A percentile compares a stretch with the other conserved stretches of the same genome.
Conservation (phyloP, 345 rosid genomes). For the Populus tremula region DNA sequence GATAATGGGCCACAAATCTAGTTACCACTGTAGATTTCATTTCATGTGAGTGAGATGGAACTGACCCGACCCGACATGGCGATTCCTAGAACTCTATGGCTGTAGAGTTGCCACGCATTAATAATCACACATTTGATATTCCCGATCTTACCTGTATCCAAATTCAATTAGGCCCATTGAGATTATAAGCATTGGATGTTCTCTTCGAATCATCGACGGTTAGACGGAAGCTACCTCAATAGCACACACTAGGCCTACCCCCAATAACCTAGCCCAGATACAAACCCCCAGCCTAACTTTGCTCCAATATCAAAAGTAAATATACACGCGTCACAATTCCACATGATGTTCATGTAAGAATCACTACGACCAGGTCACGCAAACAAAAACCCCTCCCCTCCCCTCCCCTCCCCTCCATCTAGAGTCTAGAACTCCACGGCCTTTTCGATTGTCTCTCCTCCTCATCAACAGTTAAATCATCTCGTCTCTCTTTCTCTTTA, state of each 20-base stretch:
- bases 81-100: too few species aligned
- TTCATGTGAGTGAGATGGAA: too few species aligned
- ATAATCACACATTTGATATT: not conserved
- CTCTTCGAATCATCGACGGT: not conserved
- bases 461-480: not conserved
- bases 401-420: not conserved
- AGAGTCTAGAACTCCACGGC: too few species aligned
- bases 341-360: not conserved
- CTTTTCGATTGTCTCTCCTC: not conserved
- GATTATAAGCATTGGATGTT: too few species aligned
- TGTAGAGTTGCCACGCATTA: not conserved
- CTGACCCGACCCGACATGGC: too few species aligned
- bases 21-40: too few species aligned
- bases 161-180: not conserved
- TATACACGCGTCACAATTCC: not conserved
- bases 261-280: not conserved
- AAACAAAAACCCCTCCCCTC: not conserved
- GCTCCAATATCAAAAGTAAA: not conserved
- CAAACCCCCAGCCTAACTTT: not conserved
- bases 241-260: not conserved
- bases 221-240: not conserved
- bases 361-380: not conserved
- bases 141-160: not conserved
- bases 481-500: not conserved
- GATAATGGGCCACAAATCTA: too few species aligned